Percentiles rank a stretch among this genome's conserved stretches.
Conservation (phyloP, 495 filamentous ascomycete species). For the Penicillium atrosanguineum region DNA sequence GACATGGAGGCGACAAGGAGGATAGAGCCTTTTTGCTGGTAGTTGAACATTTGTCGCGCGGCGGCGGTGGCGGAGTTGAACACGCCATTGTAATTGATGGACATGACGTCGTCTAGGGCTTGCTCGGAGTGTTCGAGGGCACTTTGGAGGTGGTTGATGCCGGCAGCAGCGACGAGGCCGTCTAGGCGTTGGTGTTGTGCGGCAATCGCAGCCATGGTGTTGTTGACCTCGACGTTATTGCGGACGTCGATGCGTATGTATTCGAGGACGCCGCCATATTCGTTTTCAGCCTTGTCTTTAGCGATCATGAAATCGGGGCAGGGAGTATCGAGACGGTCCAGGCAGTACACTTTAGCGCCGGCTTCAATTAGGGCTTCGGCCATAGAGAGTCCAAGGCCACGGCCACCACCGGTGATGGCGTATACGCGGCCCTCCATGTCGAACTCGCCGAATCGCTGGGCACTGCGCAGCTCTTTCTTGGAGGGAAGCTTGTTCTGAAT, state of each 20-base stretch:
- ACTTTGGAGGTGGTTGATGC: conserved; percentile 70
- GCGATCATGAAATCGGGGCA: conserved; percentile 51
- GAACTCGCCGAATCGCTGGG: conserved; percentile 46
- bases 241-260: conserved; percentile 66
- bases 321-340: conserved; percentile 56
- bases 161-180: conserved; percentile 78
- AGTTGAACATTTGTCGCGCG: conserved; percentile 70
- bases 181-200: conserved; percentile 58
- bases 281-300: conserved; percentile 40
- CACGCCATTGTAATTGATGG: conserved; percentile 72
- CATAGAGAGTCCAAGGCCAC: conserved; percentile 63
- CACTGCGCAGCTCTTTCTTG: conserved; percentile 18
- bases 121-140: conserved; percentile 67
- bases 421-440: conserved; percentile 57
- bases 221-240: conserved; percentile 53
- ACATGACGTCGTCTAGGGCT: conserved; percentile 64
- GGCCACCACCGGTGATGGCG: conserved; percentile 60
- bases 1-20: conserved; percentile 78
- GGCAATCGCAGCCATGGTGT: conserved; percentile 53
- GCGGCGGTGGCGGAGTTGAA: conserved; percentile 78
- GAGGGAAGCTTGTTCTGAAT: conserved; percentile 35
- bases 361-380: conserved; percentile 70
- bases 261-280: conserved; percentile 55
- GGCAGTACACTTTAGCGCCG: conserved; percentile 63
- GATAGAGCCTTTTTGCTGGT: conserved; percentile 59